Evolutionary conservation across 176 grass and related monocot species (phyloP).

Genomic region (Urochloa ruziziensis): DNA sequence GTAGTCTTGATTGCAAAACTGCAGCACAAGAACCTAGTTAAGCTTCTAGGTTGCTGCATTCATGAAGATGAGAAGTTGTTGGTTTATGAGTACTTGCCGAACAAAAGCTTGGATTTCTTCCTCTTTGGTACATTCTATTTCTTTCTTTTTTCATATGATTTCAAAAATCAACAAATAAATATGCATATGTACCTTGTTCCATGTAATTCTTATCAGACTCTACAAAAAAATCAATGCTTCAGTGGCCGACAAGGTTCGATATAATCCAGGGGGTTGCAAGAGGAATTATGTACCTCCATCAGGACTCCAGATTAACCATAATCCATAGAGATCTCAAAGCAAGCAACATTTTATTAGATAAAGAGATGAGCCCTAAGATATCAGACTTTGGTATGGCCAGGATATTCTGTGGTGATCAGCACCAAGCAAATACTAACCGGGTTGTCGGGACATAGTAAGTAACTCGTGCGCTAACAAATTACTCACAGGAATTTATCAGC

Average conservation of each 20-base stretch:
- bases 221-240: constrained; percentile 5
- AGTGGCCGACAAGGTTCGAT: constrained; percentile 31
- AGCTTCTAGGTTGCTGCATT: background rate
- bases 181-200: background rate
- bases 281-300: constrained; percentile 52
- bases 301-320: constrained; percentile 40
- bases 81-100: background rate
- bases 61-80: background rate
- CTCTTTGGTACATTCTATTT: background rate
- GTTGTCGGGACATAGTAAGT: constrained; percentile 47
- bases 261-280: constrained; percentile 40
- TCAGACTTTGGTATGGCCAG: constrained; percentile 38
- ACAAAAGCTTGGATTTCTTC: background rate
- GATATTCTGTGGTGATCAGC: constrained; percentile 28
- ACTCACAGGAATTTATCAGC: background rate
- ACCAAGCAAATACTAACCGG: constrained; percentile 18
- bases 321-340: background rate
- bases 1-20: background rate
- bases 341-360: constrained; percentile 33
- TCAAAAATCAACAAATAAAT: background rate
- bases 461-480: background rate
- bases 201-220: constrained; percentile 1
- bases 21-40: constrained; percentile 21
- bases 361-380: constrained; percentile 35
- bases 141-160: too few relatives aligned